A percentile compares a stretch with the other conserved stretches of the same genome.
Conservation (phyloP, 768 basidiomycete genomes). For the Serpula lacrymans region DNA sequence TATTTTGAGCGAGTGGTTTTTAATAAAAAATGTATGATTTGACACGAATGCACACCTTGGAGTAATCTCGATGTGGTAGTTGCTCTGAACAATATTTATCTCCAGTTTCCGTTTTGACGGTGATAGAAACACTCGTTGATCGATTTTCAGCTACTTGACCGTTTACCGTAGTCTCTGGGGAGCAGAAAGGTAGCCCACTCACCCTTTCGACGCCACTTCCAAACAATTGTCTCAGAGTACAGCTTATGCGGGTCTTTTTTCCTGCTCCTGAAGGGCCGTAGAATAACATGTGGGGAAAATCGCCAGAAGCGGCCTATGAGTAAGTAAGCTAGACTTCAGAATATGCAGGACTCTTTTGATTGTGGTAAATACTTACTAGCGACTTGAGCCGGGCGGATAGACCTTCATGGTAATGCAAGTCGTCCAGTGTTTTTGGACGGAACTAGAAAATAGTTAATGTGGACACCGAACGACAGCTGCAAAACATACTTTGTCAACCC, state of each 20-base stretch:
- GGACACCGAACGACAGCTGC: not conserved
- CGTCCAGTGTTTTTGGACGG: slow-evolving; percentile 79
- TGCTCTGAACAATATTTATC: slow-evolving; percentile 95
- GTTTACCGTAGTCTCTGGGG: not conserved
- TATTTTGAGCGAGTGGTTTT: slow-evolving; percentile 1
- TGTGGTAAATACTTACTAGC: slow-evolving; percentile 45
- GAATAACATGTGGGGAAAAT: slow-evolving; percentile 97
- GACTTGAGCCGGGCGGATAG: slow-evolving; percentile 80
- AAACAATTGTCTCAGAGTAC: slow-evolving; percentile 84
- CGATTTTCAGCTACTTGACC: slow-evolving; percentile 82
- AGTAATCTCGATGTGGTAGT: slow-evolving; percentile 96
- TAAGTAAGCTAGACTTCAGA: not conserved
- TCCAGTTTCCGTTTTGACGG: slow-evolving; percentile 94
- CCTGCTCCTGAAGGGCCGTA: slow-evolving; percentile 97
- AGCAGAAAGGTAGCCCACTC: slow-evolving; percentile 12
- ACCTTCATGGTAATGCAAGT: slow-evolving; percentile 82
- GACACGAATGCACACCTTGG: slow-evolving; percentile 63
- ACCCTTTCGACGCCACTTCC: slow-evolving; percentile 94
- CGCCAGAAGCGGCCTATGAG: slow-evolving; percentile 74
- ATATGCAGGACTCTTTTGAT: not conserved
- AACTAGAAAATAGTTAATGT: slow-evolving; percentile 46
- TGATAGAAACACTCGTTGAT: slow-evolving; percentile 93
- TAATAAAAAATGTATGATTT: not conserved
- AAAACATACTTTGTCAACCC: slow-evolving; percentile 50
- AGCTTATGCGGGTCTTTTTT: slow-evolving; percentile 95